A percentile compares a stretch with the other conserved stretches of the same genome.
These are phyloP conservation scores for Priceomyces medius DNA, from an alignment of 805 yeast species.

Conservation along the genomic window DNA sequence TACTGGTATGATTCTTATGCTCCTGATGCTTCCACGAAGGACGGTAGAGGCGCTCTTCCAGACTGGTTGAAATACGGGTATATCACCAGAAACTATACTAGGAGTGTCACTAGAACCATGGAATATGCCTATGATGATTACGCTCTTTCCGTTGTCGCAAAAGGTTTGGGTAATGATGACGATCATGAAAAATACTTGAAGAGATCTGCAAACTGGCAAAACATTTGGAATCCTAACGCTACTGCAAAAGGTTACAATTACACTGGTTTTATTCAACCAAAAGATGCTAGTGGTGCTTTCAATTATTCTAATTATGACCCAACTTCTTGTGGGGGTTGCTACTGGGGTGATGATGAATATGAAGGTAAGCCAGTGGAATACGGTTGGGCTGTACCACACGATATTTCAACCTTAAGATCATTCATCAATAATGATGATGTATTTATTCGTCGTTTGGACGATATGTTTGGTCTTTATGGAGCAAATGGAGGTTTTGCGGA, in stretches of 20 bases:
- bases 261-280: conserved; percentile 35
- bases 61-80: conserved; percentile 34
- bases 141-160: conserved; percentile 31
- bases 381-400: conserved; percentile 37
- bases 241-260: conserved; percentile 16
- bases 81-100: conserved; percentile 28
- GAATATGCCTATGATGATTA: conserved; percentile 38
- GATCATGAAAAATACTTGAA: conserved; percentile 26
- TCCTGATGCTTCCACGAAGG: conserved; percentile 26
- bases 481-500: conserved; percentile 22
- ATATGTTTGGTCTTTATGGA: conserved; percentile 32
- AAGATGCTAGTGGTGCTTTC: conserved; percentile 26
- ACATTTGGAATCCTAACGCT: conserved; percentile 33
- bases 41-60: conserved; percentile 35
- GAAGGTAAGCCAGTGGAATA: conserved; percentile 35
- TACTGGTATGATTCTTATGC: conserved; percentile 24
- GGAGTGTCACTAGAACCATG: conserved; percentile 35
- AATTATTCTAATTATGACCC: conserved; percentile 26
- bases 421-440: conserved; percentile 25
- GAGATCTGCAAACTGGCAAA: conserved; percentile 35
- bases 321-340: conserved; percentile 30
- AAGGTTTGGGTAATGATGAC: conserved; percentile 21
- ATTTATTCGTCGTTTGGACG: conserved; percentile 29
- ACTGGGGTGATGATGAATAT: conserved; percentile 33
- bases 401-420: conserved; percentile 23